Evolutionary conservation across 176 grass and related monocot genomes (phyloP).

Genomic region (Eragrostis nindensis): DNA sequence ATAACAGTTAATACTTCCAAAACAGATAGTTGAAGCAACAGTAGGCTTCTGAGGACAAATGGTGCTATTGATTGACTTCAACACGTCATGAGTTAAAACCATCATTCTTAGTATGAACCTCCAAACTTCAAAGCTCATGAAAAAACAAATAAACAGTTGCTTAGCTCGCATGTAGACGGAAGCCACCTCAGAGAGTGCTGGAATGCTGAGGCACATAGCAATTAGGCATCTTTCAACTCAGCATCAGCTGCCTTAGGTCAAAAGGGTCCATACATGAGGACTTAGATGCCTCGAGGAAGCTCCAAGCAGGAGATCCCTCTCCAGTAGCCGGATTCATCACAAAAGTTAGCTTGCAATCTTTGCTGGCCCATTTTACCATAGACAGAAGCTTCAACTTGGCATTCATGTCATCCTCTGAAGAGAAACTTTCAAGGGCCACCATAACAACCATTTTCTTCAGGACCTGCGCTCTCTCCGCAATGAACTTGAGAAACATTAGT

Average conservation of each 20-base stretch:
- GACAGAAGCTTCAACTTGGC: not conserved
- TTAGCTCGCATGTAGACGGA: too few relatives aligned
- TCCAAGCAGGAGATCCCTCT: too few relatives aligned
- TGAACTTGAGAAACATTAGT: not conserved
- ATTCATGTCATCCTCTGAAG: not conserved
- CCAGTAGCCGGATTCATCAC: not conserved
- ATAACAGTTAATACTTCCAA: not conserved
- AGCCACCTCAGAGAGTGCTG: too few relatives aligned
- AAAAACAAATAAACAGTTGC: too few relatives aligned
- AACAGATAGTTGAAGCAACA: not conserved
- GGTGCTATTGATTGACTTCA: not conserved
- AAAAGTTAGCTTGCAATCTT: not conserved
- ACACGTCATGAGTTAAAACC: not conserved
- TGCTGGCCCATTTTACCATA: not conserved
- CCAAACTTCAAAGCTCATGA: not conserved
- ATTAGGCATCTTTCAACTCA: too few relatives aligned
- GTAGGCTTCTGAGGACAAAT: not conserved
- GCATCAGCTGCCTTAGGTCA: too few relatives aligned
- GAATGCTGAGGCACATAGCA: not conserved
- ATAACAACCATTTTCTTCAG: constrained; percentile 8
- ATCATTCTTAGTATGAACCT: not conserved
- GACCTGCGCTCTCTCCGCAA: not conserved
- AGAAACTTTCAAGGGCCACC: not conserved
- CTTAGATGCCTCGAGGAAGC: too few relatives aligned
- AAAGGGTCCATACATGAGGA: too few relatives aligned